Evolutionary conservation across 768 basidiomycete genomes (phyloP), one percentile per base, ranked within the genome.

Genomic region (Russula virescens): DNA sequence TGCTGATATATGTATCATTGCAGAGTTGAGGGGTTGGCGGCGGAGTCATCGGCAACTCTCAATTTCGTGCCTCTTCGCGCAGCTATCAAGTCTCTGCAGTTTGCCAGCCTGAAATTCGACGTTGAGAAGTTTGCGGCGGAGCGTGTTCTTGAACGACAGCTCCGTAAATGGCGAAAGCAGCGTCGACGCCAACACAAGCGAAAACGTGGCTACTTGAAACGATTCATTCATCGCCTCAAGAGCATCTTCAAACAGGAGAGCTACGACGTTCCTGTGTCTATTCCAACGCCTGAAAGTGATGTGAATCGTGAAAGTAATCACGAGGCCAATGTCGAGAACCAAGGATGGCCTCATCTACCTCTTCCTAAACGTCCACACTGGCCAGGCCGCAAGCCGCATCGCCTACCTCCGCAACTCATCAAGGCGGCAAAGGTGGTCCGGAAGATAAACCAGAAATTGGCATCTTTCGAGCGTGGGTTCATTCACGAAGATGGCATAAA

Each of bases 401-500:
- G 56, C 64, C 58, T 66, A 56, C 69, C 62, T 59, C 75, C 73
- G 52, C 75, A 80, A 66, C 72, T 91, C 62, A 76, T 81, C 64
- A 78, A 78, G 66, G 87, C 84, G 3, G 82, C 77, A 2, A 82
- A 80, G 68, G 82, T 84, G 31, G 81, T 90, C 11, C 77, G 75
- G 55, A 76, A 70, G 57, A 81, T 80, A 18, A 91, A 91, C 73
- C 74, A 80, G 74, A 89, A 86, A 71, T 75, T 92, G n/a, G 73
- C 78, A 13, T 73, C 76, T 8, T 91, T 92, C 66, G 91, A 93
- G 71, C 82, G 81, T 53, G 91, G 91, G 1, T 91, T 96, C 72
- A 87, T 94, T 63, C 84, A 83, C 7, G 77, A 87, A 68, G 84
- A 77, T 18, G 94, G 93, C 0, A 84, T 94, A 65, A 85, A 85